Conservation (phyloP, 768 basidiomycete species). For the Crucibulum laeve region DNA sequence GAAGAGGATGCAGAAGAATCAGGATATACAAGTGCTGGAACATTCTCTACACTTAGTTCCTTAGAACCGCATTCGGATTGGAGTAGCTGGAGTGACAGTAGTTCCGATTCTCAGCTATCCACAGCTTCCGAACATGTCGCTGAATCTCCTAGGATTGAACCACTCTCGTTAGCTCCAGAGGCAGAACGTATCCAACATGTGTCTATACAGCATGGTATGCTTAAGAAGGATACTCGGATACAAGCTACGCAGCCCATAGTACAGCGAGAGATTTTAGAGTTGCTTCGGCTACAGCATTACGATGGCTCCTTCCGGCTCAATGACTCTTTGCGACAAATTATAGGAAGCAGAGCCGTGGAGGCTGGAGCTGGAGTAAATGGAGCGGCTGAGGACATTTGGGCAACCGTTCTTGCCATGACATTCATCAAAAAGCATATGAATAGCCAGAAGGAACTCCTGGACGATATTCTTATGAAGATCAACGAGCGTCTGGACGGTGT, state of each 20-base stretch:
- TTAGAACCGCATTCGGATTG: conserved; percentile 32
- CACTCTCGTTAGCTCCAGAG: conserved; percentile 3
- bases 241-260: conserved; percentile 7
- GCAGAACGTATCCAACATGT: conserved; percentile 8
- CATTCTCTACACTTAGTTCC: conserved; percentile 48
- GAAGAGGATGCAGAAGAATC: conserved; percentile 14
- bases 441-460: conserved; percentile 35
- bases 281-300: conserved; percentile 34
- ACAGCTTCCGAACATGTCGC: conserved; percentile 10
- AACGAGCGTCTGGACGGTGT: conserved; percentile 27
- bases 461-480: conserved; percentile 37
- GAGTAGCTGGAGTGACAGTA: conserved; percentile 32
- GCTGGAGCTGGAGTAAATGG: conserved; percentile 22
- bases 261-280: conserved; percentile 22
- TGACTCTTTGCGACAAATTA: conserved; percentile 24
- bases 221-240: too few species aligned
- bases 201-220: too few species aligned
- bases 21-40: conserved; percentile 11
- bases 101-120: conserved; percentile 13
- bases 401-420: conserved; percentile 42
- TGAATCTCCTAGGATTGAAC: conserved; percentile 5
- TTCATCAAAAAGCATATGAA: conserved; percentile 35
- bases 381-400: conserved; percentile 40
- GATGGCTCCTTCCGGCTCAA: conserved; percentile 46
- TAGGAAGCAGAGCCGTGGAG: conserved; percentile 31